Percentiles rank a stretch among this genome's conserved stretches.
phyloP scores from a whole-genome alignment of 805 yeast species.

The Nakazawaea ishiwadae region DNA sequence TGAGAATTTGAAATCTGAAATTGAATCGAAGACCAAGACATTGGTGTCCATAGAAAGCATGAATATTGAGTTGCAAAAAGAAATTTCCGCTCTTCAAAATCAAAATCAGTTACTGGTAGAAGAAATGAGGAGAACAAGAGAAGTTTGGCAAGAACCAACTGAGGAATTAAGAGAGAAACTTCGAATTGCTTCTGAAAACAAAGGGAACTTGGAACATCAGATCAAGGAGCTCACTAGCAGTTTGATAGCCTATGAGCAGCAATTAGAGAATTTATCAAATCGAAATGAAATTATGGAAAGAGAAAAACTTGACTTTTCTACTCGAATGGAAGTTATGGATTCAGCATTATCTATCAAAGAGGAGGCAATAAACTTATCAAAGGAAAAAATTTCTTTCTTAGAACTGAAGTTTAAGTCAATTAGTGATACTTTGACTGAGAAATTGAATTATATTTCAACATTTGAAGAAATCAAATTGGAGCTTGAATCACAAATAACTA shows the following conservation, averaged over 20 bases:
- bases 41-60: too few relatives aligned
- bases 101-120: too few relatives aligned
- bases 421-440: slow-evolving; percentile 6
- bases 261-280: background rate
- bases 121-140: too few relatives aligned
- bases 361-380: background rate
- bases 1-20: too few relatives aligned
- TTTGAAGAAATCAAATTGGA: background rate
- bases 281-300: background rate
- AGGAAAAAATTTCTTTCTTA: background rate
- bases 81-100: too few relatives aligned
- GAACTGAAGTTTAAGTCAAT: slow-evolving; percentile 1
- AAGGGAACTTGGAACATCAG: too few relatives aligned
- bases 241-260: background rate
- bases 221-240: too few relatives aligned
- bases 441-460: background rate
- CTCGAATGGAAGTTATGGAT: background rate
- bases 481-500: background rate
- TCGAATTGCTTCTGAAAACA: too few relatives aligned
- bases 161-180: too few relatives aligned
- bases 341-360: background rate
- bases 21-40: too few relatives aligned
- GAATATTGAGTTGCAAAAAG: too few relatives aligned
- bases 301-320: background rate
- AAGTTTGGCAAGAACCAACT: too few relatives aligned